Evolutionary conservation across 2,329 filamentous ascomycete genomes (phyloP), one percentile per base, ranked within the genome.

Genomic region (Fusarium buharicum): DNA sequence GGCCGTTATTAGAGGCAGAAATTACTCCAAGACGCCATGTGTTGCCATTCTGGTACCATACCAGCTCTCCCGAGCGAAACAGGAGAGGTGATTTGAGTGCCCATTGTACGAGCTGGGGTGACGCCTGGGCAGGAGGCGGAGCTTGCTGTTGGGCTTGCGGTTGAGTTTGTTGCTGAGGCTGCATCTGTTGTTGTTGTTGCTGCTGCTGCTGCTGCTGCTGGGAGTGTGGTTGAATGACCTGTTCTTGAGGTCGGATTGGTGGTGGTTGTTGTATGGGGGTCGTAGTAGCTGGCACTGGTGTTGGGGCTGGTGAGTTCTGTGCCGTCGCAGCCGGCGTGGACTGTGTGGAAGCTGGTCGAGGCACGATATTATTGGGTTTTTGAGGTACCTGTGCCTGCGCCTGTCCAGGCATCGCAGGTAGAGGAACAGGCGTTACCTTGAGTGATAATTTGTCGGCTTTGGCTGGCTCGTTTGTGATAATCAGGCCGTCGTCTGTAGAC

Each of bases 1-100:
- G 68, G 9, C 70, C 66, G 5, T 62, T 68, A n/a, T 61, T 67
- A 13, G 73, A 72, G 59, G 70, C 55, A 30, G 74, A 61, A 54
- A 83, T 76, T 45, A 84, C 70, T 6, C 81, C 82, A 1, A 84
- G 73, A 30, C 81, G 78, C 79, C 82, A 84, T 1, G 79, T 78
- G 18, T 72, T 75, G 7, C 75, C 75, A 20, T 80, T 80, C 59
- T 79, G 77, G 54, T 76, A 84, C 82, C 82, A 84, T 6, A 83
- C 79, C 14, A 83, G 72, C 59, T 84, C 82, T 34, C 82, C 82
- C 2, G 75, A 71, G 47, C 81, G 77, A 61, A 82, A 84, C 9
- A 83, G 69, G 4, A 74, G 61, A 14, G 73, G 62, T 54, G 72
- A 64, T 55, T 76, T 73, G 31, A 78, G 58, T 16, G 68, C 64